Evolutionary conservation across 2,329 filamentous ascomycete genomes (phyloP), one percentile per base, ranked within the genome.

Genomic region (Alternaria hordeiaustralica): DNA sequence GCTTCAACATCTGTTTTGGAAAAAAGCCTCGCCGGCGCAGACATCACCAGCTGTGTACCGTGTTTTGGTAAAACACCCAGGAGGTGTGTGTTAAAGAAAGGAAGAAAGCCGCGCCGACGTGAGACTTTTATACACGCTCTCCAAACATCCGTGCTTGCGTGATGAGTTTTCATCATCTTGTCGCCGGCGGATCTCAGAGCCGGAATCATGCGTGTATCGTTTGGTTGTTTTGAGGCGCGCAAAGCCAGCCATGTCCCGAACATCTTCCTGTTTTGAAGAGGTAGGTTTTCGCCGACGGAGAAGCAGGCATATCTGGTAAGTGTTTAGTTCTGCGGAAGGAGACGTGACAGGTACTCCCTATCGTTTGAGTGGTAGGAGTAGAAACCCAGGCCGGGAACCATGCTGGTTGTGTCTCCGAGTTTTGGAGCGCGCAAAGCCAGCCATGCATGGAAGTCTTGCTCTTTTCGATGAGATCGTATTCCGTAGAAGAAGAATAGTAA

Each of bases 81-180:
- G 2, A n/a, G 15, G 7, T 36, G 33, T 36, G 15, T 36, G 15
- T 36, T 36, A 15, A n/a, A n/a, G 33, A 8, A n/a, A 36, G 8
- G 7, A 36, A 36, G 33, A 2, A 36, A 36, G 4, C 7, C 0
- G 7, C 33, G 15, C 0, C 33, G 4, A n/a, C 0, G 15, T 5
- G 15, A 36, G 33, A 2, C 33, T 36, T n/a, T 36, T 36, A 36
- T 36, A n/a, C 4, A 7, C 33, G 15, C 4, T 5, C 0, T 36
- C 15, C 1, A 3, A n/a, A 36, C 33, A 36, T 36, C 8, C 2
- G 2, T 1, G 33, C 33, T 36, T n/a, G 15, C 8, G 15, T 3
- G 0, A 5, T 2, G 0, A 9, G 15, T n/a, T 36, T n/a, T n/a
- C 15, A n/a, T 36, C 2, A 15, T 15, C 30, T 8, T 15, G 0